A percentile compares a stretch with the other conserved stretches of the same genome.
Evolutionary conservation across 2,329 filamentous ascomycete species (phyloP).

Genomic region (Thelonectria rubi): DNA sequence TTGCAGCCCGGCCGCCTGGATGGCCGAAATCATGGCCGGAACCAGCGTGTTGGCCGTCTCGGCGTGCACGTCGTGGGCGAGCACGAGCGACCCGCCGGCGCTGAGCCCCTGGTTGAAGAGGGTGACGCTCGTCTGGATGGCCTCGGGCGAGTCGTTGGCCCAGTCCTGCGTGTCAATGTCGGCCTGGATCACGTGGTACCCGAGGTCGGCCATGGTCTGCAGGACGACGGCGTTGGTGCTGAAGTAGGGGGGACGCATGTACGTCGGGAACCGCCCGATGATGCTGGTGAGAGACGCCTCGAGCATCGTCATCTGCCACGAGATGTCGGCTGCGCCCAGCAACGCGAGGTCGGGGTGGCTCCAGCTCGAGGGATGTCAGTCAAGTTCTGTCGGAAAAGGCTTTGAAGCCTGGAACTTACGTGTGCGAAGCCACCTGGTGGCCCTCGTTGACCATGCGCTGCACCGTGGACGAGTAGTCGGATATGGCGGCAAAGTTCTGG

Average conservation of each 20-base stretch:
- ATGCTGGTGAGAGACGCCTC: conserved; percentile 49
- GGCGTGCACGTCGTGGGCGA: conserved; percentile 57
- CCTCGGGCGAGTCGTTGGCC: conserved; percentile 45
- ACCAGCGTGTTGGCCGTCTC: conserved; percentile 49
- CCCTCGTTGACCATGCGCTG: conserved; percentile 55
- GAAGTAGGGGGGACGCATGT: conserved; percentile 52
- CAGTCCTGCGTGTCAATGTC: conserved; percentile 67
- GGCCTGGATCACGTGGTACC: conserved; percentile 63
- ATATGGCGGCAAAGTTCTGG: conserved; percentile 37
- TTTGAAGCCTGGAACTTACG: conserved; percentile 12
- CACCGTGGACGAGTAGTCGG: conserved; percentile 34
- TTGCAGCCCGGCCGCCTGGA: conserved; percentile 1
- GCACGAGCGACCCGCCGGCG: conserved; percentile 53
- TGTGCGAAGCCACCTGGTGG: conserved; percentile 65
- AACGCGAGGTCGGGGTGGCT: conserved; percentile 49
- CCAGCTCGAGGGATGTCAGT: conserved; percentile 41
- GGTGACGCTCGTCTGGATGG: conserved; percentile 29
- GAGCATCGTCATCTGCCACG: conserved; percentile 47
- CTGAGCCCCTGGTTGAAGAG: conserved; percentile 43
- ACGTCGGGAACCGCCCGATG: conserved; percentile 44
- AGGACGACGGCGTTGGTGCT: conserved; percentile 46
- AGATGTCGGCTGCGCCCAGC: conserved; percentile 38
- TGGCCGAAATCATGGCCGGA: conserved; percentile 12
- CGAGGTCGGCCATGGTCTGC: conserved; percentile 47
- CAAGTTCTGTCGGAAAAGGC: too few species aligned